Evolutionary conservation across 257 asterid species (phyloP).

Genomic region (Jacaranda mimosifolia): DNA sequence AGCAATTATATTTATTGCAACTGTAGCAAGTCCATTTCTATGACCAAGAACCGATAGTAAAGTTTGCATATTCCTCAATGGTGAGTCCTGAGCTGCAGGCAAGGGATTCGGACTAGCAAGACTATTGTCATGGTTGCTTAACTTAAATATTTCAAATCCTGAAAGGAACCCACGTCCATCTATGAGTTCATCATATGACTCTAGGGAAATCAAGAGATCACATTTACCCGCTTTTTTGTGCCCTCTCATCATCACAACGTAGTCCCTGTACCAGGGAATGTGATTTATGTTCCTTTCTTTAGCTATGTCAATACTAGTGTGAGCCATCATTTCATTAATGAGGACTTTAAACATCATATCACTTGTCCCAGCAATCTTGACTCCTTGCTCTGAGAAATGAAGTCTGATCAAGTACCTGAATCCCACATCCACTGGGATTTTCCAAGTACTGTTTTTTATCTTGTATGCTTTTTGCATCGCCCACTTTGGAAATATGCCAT

Average conservation of each 20-base stretch:
- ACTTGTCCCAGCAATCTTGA: slow-evolving; percentile 32
- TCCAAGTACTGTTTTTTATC: no score
- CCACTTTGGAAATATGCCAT: no score
- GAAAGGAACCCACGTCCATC: slow-evolving; percentile 40
- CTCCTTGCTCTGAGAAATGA: no score
- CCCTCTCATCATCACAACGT: slow-evolving; percentile 53
- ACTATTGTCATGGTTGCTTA: slow-evolving; percentile 57
- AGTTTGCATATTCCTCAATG: background rate
- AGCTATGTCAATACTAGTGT: slow-evolving; percentile 39
- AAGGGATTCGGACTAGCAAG: slow-evolving; percentile 44
- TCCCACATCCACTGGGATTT: no score
- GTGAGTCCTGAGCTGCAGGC: slow-evolving; percentile 13
- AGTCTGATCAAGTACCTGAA: no score
- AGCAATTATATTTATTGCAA: slow-evolving; percentile 32
- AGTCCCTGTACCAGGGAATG: slow-evolving; percentile 47
- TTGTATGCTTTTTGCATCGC: no score
- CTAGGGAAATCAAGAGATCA: slow-evolving; percentile 44
- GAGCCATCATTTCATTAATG: slow-evolving; percentile 49
- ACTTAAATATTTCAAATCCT: slow-evolving; percentile 59
- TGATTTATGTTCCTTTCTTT: slow-evolving; percentile 40
- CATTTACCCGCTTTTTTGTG: slow-evolving; percentile 42
- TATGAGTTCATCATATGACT: slow-evolving; percentile 18
- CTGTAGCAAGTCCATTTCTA: slow-evolving; percentile 36
- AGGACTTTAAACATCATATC: slow-evolving; percentile 43
- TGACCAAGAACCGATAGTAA: slow-evolving; percentile 7